phyloP scores from a whole-genome alignment of 257 asterid genomes.

The Mentha longifolia region DNA sequence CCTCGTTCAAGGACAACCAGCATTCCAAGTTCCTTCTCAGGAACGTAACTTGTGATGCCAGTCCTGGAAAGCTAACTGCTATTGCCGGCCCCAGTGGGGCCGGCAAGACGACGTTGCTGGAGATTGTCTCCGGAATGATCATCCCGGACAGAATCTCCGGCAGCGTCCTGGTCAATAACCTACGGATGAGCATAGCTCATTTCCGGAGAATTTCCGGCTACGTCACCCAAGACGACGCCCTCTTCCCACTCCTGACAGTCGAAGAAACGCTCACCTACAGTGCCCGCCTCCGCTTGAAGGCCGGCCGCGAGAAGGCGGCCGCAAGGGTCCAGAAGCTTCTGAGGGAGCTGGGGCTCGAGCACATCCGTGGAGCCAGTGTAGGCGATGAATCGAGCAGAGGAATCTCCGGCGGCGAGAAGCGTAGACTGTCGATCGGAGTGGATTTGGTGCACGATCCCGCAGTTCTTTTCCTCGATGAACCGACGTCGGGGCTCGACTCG shows the following conservation, averaged over 20 bases:
- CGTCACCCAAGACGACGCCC: constrained; percentile 76
- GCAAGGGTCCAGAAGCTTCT: constrained; percentile 46
- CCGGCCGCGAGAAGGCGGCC: constrained; percentile 28
- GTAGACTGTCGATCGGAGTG: constrained; percentile 74
- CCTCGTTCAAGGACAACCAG: constrained; percentile 21
- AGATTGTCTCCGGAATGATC: constrained; percentile 57
- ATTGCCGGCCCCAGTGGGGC: constrained; percentile 90
- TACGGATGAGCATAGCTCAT: constrained; percentile 45
- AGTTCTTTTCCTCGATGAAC: constrained; percentile 78
- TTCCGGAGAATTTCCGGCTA: constrained; percentile 68
- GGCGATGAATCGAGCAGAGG: constrained; percentile 61
- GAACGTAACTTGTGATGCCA: constrained; percentile 62
- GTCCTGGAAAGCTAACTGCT: constrained; percentile 72
- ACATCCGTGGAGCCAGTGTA: constrained; percentile 46
- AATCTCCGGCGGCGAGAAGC: constrained; percentile 83
- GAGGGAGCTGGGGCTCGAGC: constrained; percentile 67
- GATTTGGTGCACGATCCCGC: constrained; percentile 78
- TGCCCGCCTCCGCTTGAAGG: constrained; percentile 63
- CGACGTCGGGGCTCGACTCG: constrained; percentile 87
- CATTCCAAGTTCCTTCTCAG: constrained; percentile 43
- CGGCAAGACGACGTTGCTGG: constrained; percentile 78
- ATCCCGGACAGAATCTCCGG: constrained; percentile 45
- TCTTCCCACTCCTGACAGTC: constrained; percentile 76
- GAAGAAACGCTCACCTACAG: constrained; percentile 68
- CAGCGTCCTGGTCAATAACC: constrained; percentile 53